Conservation (phyloP, 1,284 basidiomycete genomes). For the Cryptococcus sp. region DNA sequence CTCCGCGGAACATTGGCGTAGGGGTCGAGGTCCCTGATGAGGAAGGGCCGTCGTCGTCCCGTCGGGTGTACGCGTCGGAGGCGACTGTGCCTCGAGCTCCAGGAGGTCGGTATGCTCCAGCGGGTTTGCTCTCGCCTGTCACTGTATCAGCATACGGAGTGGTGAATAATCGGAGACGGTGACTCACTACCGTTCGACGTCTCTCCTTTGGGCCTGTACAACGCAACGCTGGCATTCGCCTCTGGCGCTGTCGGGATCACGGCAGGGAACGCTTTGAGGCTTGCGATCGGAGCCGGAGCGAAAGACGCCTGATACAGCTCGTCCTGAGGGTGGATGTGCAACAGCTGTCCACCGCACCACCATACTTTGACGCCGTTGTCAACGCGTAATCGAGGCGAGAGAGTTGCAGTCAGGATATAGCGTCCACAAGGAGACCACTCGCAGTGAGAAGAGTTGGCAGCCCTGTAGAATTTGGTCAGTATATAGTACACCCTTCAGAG, state of each 20-base stretch:
- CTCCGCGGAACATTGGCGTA: constrained; percentile 61
- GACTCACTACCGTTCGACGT: constrained; percentile 47
- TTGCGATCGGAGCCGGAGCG: constrained; percentile 71
- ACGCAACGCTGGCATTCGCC: constrained; percentile 64
- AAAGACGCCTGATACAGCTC: constrained; percentile 81
- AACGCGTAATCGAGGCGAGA: constrained; percentile 89
- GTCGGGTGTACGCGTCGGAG: constrained; percentile 80
- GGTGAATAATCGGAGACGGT: not conserved
- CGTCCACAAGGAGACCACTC: constrained; percentile 95
- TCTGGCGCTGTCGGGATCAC: constrained; percentile 73
- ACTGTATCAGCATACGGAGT: constrained; percentile 43
- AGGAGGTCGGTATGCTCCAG: constrained; percentile 85
- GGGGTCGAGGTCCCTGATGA: constrained; percentile 62
- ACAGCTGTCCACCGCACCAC: constrained; percentile 84
- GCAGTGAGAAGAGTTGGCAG: constrained; percentile 88
- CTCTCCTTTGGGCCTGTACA: constrained; percentile 52
- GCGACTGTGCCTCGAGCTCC: constrained; percentile 85
- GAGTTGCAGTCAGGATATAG: constrained; percentile 88
- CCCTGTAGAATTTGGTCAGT: constrained; percentile 57
- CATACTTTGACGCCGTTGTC: constrained; percentile 97
- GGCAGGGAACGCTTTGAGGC: constrained; percentile 70
- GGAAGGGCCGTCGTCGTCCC: constrained; percentile 71
- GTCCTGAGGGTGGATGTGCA: constrained; percentile 83
- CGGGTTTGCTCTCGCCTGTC: constrained; percentile 63
- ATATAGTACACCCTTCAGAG: not conserved